Evolutionary conservation across 1,284 basidiomycete species (phyloP), one percentile per base, ranked within the genome.

Genomic region (Kalmanozyma brasiliensis): DNA sequence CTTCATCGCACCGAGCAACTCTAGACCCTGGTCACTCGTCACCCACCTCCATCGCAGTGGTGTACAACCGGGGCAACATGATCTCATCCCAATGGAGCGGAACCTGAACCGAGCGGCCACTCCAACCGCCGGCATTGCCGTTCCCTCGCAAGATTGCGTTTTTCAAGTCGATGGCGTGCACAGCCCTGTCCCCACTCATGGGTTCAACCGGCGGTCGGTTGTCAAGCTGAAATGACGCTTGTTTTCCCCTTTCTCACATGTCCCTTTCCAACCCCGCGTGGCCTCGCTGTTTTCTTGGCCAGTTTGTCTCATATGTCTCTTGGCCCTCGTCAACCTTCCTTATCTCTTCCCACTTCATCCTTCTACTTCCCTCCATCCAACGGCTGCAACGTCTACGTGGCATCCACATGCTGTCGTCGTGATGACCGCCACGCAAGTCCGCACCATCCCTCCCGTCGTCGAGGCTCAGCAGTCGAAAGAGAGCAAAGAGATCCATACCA

Each of bases 391-490:
- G 26, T 29, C 11, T 29, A 35, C 10, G 11, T n/a, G n/a, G 9
- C 26, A 13, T 30, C 19, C 11, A 11, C 16, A 32, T 51, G 11
- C 51, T 29, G 7, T 14, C 23, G 29, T 10, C 49, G 37, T 22
- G 23, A 62, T 64, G 61, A 43, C 61, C 5, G 14, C 49, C 2
- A 49, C 53, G n/a, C 45, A 62, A 48, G 65, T 68, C 8, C 65
- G 59, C 4, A 68, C 65, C 16, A 26, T 57, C 4, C 65, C 65
- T 2, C 65, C 65, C 10, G 59, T 55, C 30, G 43, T 68, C 40
- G 42, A 62, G 37, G 58, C 33, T 13, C 46, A 62, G 37, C 49
- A 51, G 29, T 36, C 49, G 17, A 34, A 20, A 24, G 36, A 30
- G 14, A 10, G 2, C 41, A 36, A 45, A 33, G 40, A 60, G 36